These are phyloP conservation scores for Penicillium crystallinum DNA, from an alignment of 495 filamentous ascomycete species.

Conservation along the genomic window DNA sequence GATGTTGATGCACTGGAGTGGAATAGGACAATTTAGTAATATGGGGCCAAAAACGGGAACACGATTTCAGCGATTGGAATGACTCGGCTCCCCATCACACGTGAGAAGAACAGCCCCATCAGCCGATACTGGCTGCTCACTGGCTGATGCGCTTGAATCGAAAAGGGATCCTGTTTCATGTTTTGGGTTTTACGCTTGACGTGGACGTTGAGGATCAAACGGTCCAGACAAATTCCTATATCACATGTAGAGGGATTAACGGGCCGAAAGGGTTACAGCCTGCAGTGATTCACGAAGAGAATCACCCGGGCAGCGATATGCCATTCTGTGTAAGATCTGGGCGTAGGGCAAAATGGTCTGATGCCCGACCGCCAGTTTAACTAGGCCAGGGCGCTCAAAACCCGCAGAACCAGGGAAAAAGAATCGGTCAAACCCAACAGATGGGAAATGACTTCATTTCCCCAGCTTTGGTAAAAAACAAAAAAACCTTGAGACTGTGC, in stretches of 20 bases:
- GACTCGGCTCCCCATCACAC: slow-evolving; percentile 4
- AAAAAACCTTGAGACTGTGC: slow-evolving; percentile 1
- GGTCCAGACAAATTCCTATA: neutral
- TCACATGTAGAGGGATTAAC: neutral
- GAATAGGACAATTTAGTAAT: neutral
- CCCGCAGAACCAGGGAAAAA: neutral
- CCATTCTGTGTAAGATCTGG: neutral
- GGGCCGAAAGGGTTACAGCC: neutral
- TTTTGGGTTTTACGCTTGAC: neutral
- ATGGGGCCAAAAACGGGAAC: neutral
- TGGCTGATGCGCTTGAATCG: slow-evolving; percentile 1
- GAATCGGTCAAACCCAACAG: slow-evolving; percentile 4
- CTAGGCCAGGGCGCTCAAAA: neutral
- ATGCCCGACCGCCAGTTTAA: slow-evolving; percentile 3
- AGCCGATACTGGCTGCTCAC: slow-evolving; percentile 2
- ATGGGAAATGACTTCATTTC: slow-evolving; percentile 2
- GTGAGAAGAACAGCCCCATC: neutral
- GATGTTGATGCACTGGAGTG: neutral
- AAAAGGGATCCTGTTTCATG: neutral
- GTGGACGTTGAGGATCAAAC: slow-evolving; percentile 1
- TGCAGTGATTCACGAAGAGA: neutral
- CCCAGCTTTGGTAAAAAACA: slow-evolving; percentile 1
- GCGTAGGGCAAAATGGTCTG: neutral
- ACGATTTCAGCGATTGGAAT: slow-evolving; percentile 3
- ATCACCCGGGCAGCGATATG: neutral